A percentile compares a stretch with the other conserved stretches of the same genome.
Conservation (phyloP, 768 basidiomycete species). For the Trametes coccinea region DNA sequence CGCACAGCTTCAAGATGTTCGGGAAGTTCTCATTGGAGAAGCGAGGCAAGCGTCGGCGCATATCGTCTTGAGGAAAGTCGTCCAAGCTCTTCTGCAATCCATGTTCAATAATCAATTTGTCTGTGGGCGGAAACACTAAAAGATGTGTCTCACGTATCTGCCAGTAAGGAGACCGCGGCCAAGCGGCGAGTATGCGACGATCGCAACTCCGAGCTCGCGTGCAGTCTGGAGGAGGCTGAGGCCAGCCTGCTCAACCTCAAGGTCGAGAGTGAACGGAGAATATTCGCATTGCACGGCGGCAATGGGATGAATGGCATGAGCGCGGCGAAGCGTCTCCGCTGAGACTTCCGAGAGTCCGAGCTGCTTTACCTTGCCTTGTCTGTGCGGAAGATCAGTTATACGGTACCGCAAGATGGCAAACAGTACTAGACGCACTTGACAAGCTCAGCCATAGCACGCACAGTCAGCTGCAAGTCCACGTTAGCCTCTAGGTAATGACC, state of each 20-base stretch:
- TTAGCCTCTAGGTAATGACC: too few species aligned
- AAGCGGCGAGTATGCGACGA: slow-evolving; percentile 47
- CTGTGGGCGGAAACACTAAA: too few species aligned
- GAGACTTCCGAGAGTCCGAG: slow-evolving; percentile 35
- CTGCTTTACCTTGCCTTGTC: slow-evolving; percentile 31
- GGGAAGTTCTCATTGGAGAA: slow-evolving; percentile 45
- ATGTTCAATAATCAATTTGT: not conserved
- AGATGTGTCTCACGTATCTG: slow-evolving; percentile 21
- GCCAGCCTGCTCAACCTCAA: slow-evolving; percentile 39
- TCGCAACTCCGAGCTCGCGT: slow-evolving; percentile 45
- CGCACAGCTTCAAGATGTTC: slow-evolving; percentile 40
- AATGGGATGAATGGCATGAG: slow-evolving; percentile 45
- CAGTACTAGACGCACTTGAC: slow-evolving; percentile 24
- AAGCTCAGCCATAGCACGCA: slow-evolving; percentile 31
- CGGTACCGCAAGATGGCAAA: not conserved
- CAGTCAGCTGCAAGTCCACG: slow-evolving; percentile 4
- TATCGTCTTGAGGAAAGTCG: slow-evolving; percentile 34
- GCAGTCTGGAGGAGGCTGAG: slow-evolving; percentile 41
- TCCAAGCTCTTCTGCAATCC: slow-evolving; percentile 29
- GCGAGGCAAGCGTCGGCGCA: slow-evolving; percentile 27
- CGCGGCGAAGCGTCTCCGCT: slow-evolving; percentile 26
- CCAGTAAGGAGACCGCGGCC: slow-evolving; percentile 35
- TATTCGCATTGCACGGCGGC: slow-evolving; percentile 47
- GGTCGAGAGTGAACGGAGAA: slow-evolving; percentile 45
- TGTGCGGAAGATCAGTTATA: slow-evolving; percentile 4